These are phyloP conservation scores for Boletellus deceptivus DNA, from an alignment of 1,284 basidiomycete genomes.

Conservation along the genomic window DNA sequence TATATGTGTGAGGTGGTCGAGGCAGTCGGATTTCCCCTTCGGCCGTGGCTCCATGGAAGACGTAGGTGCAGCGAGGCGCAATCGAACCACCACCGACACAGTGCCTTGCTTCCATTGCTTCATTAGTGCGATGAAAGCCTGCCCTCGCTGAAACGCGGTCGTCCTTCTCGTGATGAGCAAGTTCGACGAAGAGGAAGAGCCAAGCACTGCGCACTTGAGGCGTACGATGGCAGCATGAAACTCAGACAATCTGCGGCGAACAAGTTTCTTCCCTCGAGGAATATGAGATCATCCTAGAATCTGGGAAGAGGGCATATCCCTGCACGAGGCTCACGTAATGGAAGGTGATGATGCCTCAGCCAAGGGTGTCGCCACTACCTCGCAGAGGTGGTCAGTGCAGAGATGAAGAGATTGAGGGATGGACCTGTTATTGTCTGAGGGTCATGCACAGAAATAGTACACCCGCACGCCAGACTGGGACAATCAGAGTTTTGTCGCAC, in stretches of 20 bases:
- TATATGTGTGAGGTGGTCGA: constrained; percentile 13
- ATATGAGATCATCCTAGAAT: constrained; percentile 13
- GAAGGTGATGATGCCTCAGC: neutral
- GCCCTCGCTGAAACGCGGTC: constrained; percentile 13
- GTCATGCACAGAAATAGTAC: neutral
- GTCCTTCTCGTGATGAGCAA: constrained; percentile 12
- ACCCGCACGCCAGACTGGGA: constrained; percentile 1
- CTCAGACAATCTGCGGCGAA: constrained; percentile 17
- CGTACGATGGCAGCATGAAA: constrained; percentile 3
- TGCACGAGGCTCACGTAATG: constrained; percentile 12
- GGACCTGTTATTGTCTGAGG: neutral
- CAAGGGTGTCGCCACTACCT: too few relatives aligned
- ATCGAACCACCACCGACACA: constrained; percentile 6
- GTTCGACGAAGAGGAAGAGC: constrained; percentile 12
- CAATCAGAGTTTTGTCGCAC: constrained; percentile 2
- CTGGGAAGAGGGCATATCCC: constrained; percentile 14
- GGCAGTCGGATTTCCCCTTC: constrained; percentile 6
- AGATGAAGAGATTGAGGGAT: neutral
- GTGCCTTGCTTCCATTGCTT: constrained; percentile 30
- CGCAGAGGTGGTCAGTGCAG: neutral
- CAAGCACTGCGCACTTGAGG: constrained; percentile 6
- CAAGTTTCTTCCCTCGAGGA: constrained; percentile 10
- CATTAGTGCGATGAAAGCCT: constrained; percentile 31
- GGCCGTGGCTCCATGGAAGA: constrained; percentile 16
- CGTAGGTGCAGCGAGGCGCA: constrained; percentile 3